Percentiles rank a stretch among this genome's conserved stretches.
Conservation (phyloP, 306 rosid genomes). For the Astragalus glycyphyllos region DNA sequence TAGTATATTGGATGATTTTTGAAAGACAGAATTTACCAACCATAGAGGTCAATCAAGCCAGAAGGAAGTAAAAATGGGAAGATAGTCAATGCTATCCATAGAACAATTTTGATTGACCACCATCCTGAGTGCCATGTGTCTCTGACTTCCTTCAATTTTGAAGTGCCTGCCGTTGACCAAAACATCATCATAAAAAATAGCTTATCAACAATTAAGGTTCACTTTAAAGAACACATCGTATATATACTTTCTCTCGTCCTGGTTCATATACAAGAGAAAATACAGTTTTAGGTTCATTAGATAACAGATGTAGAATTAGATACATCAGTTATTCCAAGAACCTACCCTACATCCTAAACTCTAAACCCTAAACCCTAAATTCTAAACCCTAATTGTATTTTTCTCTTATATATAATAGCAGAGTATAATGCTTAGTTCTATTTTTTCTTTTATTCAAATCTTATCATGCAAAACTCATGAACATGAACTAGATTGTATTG, state of each 20-base stretch:
- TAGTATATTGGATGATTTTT: conserved; percentile 18
- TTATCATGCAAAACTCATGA: background rate
- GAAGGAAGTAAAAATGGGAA: conserved; percentile 90
- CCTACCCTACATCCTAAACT: no score
- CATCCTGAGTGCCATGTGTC: conserved; percentile 96
- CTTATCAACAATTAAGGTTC: conserved; percentile 73
- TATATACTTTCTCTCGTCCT: no score
- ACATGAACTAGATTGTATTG: no score
- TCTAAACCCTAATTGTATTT: no score
- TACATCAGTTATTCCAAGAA: no score
- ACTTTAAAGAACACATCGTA: background rate
- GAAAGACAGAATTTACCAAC: conserved; percentile 56
- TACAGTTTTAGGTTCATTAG: no score
- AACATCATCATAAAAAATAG: conserved; percentile 81
- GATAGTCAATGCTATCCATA: conserved; percentile 56
- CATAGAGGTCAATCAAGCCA: conserved; percentile 72
- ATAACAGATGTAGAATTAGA: no score
- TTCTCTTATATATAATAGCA: no score
- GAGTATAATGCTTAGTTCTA: no score
- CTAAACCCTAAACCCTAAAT: no score
- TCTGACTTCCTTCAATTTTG: conserved; percentile 65
- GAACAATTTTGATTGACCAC: conserved; percentile 85
- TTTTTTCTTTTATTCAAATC: background rate
- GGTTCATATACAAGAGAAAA: no score
- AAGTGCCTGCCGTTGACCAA: conserved; percentile 76